Evolutionary conservation across 371 early-diverging fungal species (phyloP).

Genomic region (Mucor saturninus): DNA sequence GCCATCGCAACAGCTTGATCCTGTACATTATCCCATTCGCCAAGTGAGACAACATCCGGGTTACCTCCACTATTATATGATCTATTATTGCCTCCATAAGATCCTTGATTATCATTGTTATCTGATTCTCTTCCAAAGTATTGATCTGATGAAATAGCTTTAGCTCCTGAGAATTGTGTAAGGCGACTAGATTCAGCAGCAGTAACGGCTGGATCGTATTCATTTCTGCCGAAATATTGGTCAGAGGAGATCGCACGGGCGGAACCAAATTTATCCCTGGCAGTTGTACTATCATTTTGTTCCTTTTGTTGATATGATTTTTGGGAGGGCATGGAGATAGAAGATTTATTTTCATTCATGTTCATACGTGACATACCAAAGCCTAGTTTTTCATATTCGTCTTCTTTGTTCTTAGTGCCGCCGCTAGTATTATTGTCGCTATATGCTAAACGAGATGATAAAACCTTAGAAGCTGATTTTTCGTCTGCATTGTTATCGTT

Average conservation of each 20-base stretch:
- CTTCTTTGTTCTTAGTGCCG: slow-evolving; percentile 31
- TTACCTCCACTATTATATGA: not conserved
- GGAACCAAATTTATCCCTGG: slow-evolving; percentile 72
- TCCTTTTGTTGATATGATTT: slow-evolving; percentile 18
- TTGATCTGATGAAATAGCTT: slow-evolving; percentile 79
- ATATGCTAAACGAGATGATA: slow-evolving; percentile 32
- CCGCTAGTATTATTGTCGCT: slow-evolving; percentile 14
- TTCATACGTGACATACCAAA: slow-evolving; percentile 76
- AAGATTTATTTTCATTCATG: slow-evolving; percentile 17
- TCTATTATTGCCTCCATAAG: slow-evolving; percentile 8
- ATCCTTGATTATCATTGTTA: slow-evolving; percentile 11
- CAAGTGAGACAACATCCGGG: slow-evolving; percentile 16
- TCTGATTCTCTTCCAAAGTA: slow-evolving; percentile 81
- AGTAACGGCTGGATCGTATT: slow-evolving; percentile 66
- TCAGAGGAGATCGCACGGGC: slow-evolving; percentile 88
- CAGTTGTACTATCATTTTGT: slow-evolving; percentile 41
- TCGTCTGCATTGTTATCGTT: not conserved
- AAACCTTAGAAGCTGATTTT: slow-evolving; percentile 6
- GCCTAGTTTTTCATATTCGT: slow-evolving; percentile 75
- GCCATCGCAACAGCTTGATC: slow-evolving; percentile 71
- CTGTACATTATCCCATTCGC: slow-evolving; percentile 58
- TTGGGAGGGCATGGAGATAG: slow-evolving; percentile 24
- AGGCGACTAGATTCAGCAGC: slow-evolving; percentile 70
- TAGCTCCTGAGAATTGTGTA: slow-evolving; percentile 72
- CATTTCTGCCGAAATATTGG: slow-evolving; percentile 87